Conservation (phyloP, 2,329 filamentous ascomycete species). For the Annulohypoxylon truncatum region DNA sequence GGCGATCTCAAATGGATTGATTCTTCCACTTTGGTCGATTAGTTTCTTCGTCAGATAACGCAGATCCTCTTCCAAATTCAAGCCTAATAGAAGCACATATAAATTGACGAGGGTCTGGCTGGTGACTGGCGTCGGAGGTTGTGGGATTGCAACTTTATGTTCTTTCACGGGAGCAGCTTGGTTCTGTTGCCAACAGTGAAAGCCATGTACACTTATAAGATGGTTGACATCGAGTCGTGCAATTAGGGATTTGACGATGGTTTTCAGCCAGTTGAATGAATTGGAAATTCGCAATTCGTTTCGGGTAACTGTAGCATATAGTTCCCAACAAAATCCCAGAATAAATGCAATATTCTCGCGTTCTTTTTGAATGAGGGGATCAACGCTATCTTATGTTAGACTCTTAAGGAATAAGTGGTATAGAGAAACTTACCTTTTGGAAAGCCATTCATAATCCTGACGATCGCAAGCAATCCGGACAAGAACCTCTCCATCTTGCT, state of each 20-base stretch:
- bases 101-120: constrained; percentile 13
- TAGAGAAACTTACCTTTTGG: constrained; percentile 11
- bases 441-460: constrained; percentile 25
- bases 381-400: constrained; percentile 19
- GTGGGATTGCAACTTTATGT: background rate
- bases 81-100: constrained; percentile 8
- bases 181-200: constrained; percentile 7
- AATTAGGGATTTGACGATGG: constrained; percentile 7
- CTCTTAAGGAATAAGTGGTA: background rate
- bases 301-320: constrained; percentile 9
- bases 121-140: constrained; percentile 22
- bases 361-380: constrained; percentile 9
- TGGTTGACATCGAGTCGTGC: constrained; percentile 9
- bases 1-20: constrained; percentile 9
- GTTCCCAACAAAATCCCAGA: constrained; percentile 20
- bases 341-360: constrained; percentile 18
- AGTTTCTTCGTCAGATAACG: constrained; percentile 8
- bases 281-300: constrained; percentile 8
- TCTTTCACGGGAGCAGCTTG: background rate
- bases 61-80: constrained; percentile 13
- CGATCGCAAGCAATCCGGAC: constrained; percentile 19
- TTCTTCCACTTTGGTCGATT: constrained; percentile 15
- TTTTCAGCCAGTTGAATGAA: constrained; percentile 18
- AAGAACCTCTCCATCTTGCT: constrained; percentile 27
- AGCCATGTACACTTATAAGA: constrained; percentile 15